Percentiles rank a stretch among this genome's conserved stretches.
phyloP scores from a whole-genome alignment of 495 filamentous ascomycete genomes.

The Xylaria intraflava region DNA sequence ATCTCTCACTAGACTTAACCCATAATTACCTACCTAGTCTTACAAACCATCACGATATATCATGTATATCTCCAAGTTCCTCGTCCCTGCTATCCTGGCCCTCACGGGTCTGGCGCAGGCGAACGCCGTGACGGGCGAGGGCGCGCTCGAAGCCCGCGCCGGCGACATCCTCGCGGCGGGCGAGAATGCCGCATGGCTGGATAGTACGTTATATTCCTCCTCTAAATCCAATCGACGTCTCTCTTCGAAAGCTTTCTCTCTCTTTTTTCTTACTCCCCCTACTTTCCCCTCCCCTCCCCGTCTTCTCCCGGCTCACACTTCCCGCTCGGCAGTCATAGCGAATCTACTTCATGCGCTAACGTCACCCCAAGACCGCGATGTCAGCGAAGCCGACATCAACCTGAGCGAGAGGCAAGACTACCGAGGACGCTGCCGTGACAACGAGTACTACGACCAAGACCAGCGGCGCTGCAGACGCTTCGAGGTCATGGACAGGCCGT shows the following conservation, averaged over 20 bases:
- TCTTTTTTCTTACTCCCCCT: no score
- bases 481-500: neutral
- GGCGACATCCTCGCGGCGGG: neutral
- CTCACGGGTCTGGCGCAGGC: neutral
- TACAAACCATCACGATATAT: neutral
- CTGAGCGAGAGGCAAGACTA: neutral
- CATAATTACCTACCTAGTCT: neutral
- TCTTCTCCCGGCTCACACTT: no score
- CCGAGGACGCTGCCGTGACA: neutral
- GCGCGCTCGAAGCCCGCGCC: neutral
- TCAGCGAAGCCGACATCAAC: neutral
- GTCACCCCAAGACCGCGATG: neutral
- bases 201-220: neutral
- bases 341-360: neutral
- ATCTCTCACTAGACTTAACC: neutral
- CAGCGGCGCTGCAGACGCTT: neutral
- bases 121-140: neutral
- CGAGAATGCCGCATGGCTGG: neutral
- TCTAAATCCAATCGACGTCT: no score
- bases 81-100: neutral
- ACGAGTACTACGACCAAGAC: neutral
- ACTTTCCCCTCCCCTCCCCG: no score
- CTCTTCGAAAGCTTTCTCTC: no score
- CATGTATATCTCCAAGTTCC: constrained; percentile 3
- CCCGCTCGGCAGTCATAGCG: neutral